phyloP scores from a whole-genome alignment of 805 yeast species.

The Candida odintsovae region DNA sequence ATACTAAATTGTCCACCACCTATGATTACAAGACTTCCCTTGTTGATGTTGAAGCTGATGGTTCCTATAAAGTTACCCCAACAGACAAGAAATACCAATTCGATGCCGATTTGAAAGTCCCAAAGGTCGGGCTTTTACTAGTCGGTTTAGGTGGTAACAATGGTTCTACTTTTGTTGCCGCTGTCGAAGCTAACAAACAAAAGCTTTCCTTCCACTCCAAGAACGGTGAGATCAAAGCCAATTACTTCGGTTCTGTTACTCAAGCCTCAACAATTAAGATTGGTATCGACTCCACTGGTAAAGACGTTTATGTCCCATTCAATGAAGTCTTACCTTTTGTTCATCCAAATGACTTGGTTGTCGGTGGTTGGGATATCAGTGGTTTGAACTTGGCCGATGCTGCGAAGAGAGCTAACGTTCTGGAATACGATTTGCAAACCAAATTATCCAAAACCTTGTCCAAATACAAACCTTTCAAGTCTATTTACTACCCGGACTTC shows the following conservation, averaged over 20 bases:
- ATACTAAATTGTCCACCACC: slow-evolving; percentile 45
- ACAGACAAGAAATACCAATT: slow-evolving; percentile 71
- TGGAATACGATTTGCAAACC: slow-evolving; percentile 78
- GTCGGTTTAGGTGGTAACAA: slow-evolving; percentile 97
- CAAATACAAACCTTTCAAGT: slow-evolving; percentile 64
- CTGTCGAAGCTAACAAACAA: slow-evolving; percentile 80
- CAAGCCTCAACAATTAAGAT: slow-evolving; percentile 87
- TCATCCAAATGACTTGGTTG: slow-evolving; percentile 82
- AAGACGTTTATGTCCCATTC: slow-evolving; percentile 90
- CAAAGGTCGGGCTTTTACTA: slow-evolving; percentile 82
- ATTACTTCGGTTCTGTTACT: slow-evolving; percentile 92
- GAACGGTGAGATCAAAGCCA: slow-evolving; percentile 60
- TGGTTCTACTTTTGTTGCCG: slow-evolving; percentile 86
- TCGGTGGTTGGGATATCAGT: slow-evolving; percentile 94
- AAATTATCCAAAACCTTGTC: slow-evolving; percentile 63
- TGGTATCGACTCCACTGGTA: slow-evolving; percentile 75
- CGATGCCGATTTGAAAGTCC: slow-evolving; percentile 74
- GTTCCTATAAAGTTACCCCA: slow-evolving; percentile 63
- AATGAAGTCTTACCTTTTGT: slow-evolving; percentile 84
- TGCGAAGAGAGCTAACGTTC: slow-evolving; percentile 78
- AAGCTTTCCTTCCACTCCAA: slow-evolving; percentile 75
- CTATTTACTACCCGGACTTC: slow-evolving; percentile 92
- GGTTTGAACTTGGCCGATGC: slow-evolving; percentile 66
- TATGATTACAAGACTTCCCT: slow-evolving; percentile 66
- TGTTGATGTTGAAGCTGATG: slow-evolving; percentile 42